Evolutionary conservation across 75 land plant genomes (phyloP).

Genomic region (Sequoiadendron giganteum): DNA sequence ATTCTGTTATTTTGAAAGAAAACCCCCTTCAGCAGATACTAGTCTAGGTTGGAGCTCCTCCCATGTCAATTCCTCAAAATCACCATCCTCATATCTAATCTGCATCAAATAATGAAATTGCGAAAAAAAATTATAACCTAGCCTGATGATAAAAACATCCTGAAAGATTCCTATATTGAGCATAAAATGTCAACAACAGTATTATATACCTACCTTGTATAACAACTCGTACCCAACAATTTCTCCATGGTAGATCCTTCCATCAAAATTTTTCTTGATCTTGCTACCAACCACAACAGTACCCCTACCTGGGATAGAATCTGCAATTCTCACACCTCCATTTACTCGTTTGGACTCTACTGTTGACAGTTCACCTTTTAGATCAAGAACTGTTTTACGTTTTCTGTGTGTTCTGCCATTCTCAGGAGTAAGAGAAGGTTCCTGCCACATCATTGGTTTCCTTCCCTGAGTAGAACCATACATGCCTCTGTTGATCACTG

Average conservation of each 20-base stretch:
- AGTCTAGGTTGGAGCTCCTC: constrained; percentile 22
- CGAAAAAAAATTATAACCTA: neutral
- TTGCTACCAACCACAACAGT: constrained; percentile 14
- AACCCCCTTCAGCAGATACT: constrained; percentile 9
- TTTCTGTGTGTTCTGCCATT: constrained; percentile 4
- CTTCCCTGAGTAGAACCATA: constrained; percentile 3
- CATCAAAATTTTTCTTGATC: constrained; percentile 17
- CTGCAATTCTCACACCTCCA: constrained; percentile 1
- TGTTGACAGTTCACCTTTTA: neutral
- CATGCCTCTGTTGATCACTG: neutral
- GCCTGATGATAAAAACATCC: neutral
- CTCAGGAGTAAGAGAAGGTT: neutral
- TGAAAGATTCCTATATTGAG: neutral
- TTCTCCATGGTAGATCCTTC: constrained; percentile 16
- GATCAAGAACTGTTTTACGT: neutral
- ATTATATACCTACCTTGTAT: constrained; percentile 16
- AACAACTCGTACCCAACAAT: constrained; percentile 17
- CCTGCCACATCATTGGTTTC: constrained; percentile 4
- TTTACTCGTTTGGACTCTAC: constrained; percentile 3
- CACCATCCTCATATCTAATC: constrained; percentile 25
- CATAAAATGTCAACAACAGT: neutral
- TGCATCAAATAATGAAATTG: neutral
- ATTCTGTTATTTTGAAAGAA: constrained; percentile 7
- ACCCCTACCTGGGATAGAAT: constrained; percentile 12
- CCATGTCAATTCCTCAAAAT: constrained; percentile 24